These are phyloP conservation scores for Martiniozyma abietophila DNA, from an alignment of 805 yeast species.

Conservation along the genomic window DNA sequence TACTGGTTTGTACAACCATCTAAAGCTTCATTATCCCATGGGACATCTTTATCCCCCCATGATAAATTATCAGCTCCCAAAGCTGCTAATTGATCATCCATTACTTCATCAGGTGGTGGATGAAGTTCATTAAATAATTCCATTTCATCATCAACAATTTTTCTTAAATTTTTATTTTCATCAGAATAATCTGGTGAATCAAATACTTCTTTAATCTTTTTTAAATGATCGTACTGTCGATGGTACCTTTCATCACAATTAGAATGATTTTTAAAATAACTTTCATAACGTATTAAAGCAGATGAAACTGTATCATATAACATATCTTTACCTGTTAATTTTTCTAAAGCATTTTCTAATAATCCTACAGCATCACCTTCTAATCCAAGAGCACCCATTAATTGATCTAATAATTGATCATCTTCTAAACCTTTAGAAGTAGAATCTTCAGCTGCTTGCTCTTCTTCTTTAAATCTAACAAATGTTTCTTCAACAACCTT, in stretches of 20 bases:
- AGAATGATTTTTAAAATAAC: conserved; percentile 44
- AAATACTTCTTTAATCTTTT: conserved; percentile 52
- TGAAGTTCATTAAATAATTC: conserved; percentile 69
- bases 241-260: conserved; percentile 37
- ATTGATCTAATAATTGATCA: conserved; percentile 1
- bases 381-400: conserved; percentile 5
- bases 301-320: conserved; percentile 85
- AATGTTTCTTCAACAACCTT: no score
- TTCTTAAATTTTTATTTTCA: conserved; percentile 33
- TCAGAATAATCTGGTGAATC: conserved; percentile 60
- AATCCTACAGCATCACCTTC: conserved; percentile 28
- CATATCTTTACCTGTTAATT: conserved; percentile 76
- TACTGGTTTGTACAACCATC: conserved; percentile 44
- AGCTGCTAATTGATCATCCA: conserved; percentile 32
- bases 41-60: conserved; percentile 40
- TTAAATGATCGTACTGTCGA: conserved; percentile 53
- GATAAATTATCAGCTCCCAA: conserved; percentile 29
- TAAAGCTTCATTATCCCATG: conserved; percentile 42
- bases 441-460: no score
- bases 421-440: no score
- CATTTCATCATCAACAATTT: conserved; percentile 46
- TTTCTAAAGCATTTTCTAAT: conserved; percentile 65
- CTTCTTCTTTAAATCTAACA: no score
- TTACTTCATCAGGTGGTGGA: conserved; percentile 69
- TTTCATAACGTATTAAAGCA: conserved; percentile 61